Evolutionary conservation across 2,329 filamentous ascomycete species (phyloP).

Genomic region (Sclerotinia nivalis): DNA sequence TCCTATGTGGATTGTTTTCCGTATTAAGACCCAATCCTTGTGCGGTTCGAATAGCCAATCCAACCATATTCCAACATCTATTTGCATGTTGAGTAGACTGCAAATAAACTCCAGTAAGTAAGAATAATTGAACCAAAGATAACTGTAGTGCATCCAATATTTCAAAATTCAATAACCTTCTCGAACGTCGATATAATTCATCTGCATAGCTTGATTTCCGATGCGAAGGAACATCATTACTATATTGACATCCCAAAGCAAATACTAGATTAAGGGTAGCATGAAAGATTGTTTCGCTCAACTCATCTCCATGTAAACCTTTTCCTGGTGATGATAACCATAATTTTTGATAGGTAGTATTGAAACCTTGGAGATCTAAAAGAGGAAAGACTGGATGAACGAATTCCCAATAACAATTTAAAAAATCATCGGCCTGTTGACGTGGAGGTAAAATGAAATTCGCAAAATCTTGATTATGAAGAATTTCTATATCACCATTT

Average conservation of each 20-base stretch:
- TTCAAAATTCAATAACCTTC: constrained; percentile 36
- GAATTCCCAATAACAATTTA: constrained; percentile 31
- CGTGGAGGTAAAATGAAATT: constrained; percentile 29
- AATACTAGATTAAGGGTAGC: constrained; percentile 41
- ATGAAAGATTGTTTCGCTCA: constrained; percentile 27
- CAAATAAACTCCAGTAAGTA: constrained; percentile 40
- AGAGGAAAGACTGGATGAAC: constrained; percentile 34
- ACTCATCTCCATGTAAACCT: constrained; percentile 4
- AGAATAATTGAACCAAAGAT: constrained; percentile 38
- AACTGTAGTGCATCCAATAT: constrained; percentile 37
- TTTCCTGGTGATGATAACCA: constrained; percentile 25
- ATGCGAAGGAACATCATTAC: constrained; percentile 22
- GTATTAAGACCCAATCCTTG: constrained; percentile 39
- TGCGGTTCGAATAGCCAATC: constrained; percentile 40
- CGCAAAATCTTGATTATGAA: constrained; percentile 21
- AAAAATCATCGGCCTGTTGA: constrained; percentile 30
- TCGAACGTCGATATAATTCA: constrained; percentile 39
- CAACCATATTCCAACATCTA: constrained; percentile 41
- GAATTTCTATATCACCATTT: constrained; percentile 12
- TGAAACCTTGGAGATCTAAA: constrained; percentile 28
- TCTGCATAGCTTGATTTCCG: constrained; percentile 28
- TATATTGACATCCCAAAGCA: constrained; percentile 39
- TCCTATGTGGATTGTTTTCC: constrained; percentile 2
- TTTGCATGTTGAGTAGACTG: constrained; percentile 38
- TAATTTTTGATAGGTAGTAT: constrained; percentile 25